These are phyloP conservation scores for Microbotryum intermedium DNA, from an alignment of 1,284 basidiomycete species.

Conservation along the genomic window DNA sequence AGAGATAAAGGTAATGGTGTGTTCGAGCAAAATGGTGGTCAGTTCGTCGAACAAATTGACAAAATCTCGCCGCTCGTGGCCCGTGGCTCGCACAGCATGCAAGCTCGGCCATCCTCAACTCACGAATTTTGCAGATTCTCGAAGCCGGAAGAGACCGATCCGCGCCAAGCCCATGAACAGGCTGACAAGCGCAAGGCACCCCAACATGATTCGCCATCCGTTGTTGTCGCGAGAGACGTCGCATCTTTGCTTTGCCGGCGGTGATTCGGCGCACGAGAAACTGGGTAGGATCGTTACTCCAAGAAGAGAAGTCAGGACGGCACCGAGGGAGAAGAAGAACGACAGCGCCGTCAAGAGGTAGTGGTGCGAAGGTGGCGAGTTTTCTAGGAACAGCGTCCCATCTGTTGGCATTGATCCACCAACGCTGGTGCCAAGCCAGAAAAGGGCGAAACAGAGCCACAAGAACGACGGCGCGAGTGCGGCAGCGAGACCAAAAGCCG, in stretches of 20 bases:
- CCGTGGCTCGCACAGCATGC: no score
- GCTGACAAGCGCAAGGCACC: constrained; percentile 64
- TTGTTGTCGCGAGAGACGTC: constrained; percentile 60
- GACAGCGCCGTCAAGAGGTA: constrained; percentile 92
- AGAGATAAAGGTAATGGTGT: neutral
- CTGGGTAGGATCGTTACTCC: constrained; percentile 67
- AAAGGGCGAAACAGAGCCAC: constrained; percentile 66
- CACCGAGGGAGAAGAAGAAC: constrained; percentile 87
- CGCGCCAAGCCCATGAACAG: constrained; percentile 69
- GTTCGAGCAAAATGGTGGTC: neutral
- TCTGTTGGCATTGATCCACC: constrained; percentile 83
- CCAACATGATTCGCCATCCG: constrained; percentile 79
- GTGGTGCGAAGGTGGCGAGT: constrained; percentile 81
- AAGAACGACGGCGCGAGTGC: constrained; percentile 66
- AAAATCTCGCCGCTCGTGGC: neutral
- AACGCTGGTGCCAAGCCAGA: constrained; percentile 82
- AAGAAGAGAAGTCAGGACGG: constrained; percentile 71
- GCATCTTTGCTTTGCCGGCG: constrained; percentile 43
- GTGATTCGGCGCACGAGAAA: constrained; percentile 52
- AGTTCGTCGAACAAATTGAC: no score
- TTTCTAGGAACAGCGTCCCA: constrained; percentile 86
- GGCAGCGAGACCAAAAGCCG: constrained; percentile 76
- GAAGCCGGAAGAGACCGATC: constrained; percentile 77
- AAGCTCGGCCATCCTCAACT: constrained; percentile 6
- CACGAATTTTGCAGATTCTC: constrained; percentile 71